Percentiles rank a stretch among this genome's conserved stretches.
These are phyloP conservation scores for Geranomyces michiganensis DNA, from an alignment of 192 early-diverging fungal species.

Conservation along the genomic window DNA sequence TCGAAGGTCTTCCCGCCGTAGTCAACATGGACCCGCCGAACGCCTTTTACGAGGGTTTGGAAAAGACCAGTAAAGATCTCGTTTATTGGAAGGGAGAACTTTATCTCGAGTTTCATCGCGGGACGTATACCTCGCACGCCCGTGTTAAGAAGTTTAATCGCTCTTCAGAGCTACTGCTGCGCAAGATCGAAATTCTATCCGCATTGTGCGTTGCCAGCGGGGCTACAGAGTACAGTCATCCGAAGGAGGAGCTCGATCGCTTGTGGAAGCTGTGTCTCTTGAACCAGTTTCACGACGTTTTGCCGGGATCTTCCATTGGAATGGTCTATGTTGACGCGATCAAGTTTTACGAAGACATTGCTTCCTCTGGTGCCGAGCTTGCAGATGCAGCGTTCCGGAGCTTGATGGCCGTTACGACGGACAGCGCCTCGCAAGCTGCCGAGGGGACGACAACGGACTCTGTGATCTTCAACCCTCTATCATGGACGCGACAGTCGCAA, in stretches of 20 bases:
- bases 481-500: constrained; percentile 31
- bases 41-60: constrained; percentile 84
- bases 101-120: constrained; percentile 96
- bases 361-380: constrained; percentile 34
- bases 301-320: constrained; percentile 90
- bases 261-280: constrained; percentile 90
- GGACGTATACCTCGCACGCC: constrained; percentile 97
- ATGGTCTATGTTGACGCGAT: constrained; percentile 88
- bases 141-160: constrained; percentile 86
- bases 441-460: not conserved
- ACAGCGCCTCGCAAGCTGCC: not conserved
- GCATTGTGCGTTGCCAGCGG: constrained; percentile 47
- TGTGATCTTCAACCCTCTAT: constrained; percentile 46
- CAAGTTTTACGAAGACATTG: constrained; percentile 53
- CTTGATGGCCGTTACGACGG: not conserved
- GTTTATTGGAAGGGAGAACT: constrained; percentile 94
- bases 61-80: constrained; percentile 67
- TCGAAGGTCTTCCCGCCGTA: constrained; percentile 77
- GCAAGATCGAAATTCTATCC: constrained; percentile 80
- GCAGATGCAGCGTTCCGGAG: constrained; percentile 36
- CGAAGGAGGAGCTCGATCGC: constrained; percentile 71
- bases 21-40: constrained; percentile 77
- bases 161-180: constrained; percentile 78
- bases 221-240: constrained; percentile 54
- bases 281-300: constrained; percentile 98